Conservation (phyloP, 768 basidiomycete species). For the Bullera alba region DNA sequence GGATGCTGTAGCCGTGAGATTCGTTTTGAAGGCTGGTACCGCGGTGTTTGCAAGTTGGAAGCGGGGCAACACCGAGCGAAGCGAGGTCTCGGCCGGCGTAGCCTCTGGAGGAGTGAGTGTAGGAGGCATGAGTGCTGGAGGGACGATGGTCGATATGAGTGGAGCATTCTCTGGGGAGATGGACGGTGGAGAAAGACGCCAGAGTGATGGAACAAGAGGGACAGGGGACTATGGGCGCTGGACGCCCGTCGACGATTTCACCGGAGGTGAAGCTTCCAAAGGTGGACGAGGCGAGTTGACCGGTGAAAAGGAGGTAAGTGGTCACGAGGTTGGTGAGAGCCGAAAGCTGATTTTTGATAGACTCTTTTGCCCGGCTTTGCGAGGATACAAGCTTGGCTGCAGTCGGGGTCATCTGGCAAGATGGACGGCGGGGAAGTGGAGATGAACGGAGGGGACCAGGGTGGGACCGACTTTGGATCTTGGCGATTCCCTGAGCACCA, state of each 20-base stretch:
- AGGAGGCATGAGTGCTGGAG: too few species aligned
- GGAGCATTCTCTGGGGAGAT: not conserved
- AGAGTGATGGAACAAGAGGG: not conserved
- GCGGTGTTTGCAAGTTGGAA: constrained; percentile 19
- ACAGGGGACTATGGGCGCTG: constrained; percentile 7
- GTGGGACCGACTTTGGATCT: too few species aligned
- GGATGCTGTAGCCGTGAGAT: constrained; percentile 22
- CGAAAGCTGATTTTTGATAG: too few species aligned
- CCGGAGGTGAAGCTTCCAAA: constrained; percentile 16
- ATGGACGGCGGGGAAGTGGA: too few species aligned
- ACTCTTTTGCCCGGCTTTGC: too few species aligned
- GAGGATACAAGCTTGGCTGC: too few species aligned
- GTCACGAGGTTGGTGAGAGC: too few species aligned
- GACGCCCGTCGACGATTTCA: constrained; percentile 23
- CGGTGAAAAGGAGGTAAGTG: constrained; percentile 24
- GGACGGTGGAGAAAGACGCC: not conserved
- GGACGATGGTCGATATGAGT: not conserved
- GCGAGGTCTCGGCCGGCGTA: too few species aligned
- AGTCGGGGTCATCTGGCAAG: too few species aligned
- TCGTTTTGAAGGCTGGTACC: constrained; percentile 9
- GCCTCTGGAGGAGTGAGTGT: too few species aligned
- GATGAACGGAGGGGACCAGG: too few species aligned
- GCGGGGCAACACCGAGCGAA: not conserved
- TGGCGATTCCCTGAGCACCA: too few species aligned
- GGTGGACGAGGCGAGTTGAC: constrained; percentile 32